phyloP scores from a whole-genome alignment of 352 stramenopile species.

The Globisporangium viniferum region DNA sequence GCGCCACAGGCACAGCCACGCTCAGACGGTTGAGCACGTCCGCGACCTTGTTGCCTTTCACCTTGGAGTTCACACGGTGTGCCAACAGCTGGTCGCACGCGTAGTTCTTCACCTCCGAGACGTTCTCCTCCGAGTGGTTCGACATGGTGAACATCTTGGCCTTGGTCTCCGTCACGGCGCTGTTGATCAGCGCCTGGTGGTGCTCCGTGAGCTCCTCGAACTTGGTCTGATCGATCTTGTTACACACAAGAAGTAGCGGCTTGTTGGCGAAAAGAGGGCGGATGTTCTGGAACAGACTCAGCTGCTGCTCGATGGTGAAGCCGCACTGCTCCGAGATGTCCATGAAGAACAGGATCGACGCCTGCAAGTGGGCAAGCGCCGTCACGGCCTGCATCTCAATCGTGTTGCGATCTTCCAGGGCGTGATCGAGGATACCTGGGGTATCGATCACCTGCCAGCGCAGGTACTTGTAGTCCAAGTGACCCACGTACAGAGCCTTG shows the following conservation, averaged over 20 bases:
- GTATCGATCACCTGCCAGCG: slow-evolving; percentile 99
- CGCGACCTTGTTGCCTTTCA: slow-evolving; percentile 94
- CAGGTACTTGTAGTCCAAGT: slow-evolving; percentile 99
- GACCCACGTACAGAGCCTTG: slow-evolving; percentile 99
- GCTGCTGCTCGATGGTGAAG: slow-evolving; percentile 98
- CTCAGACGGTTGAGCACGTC: slow-evolving; percentile 96
- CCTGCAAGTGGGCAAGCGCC: slow-evolving; percentile 98
- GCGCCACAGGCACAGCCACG: slow-evolving; percentile 92
- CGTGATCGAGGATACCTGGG: slow-evolving; percentile 98
- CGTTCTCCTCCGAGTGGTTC: slow-evolving; percentile 97
- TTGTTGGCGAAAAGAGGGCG: slow-evolving; percentile 99
- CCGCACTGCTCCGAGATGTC: slow-evolving; percentile 99
- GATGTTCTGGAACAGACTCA: slow-evolving; percentile 97
- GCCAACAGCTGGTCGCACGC: slow-evolving; percentile 96
- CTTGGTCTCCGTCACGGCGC: slow-evolving; percentile 64
- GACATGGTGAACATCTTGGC: slow-evolving; percentile 97
- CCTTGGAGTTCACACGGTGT: slow-evolving; percentile 93
- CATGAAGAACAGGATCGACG: slow-evolving; percentile 99
- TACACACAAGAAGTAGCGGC: slow-evolving; percentile 97
- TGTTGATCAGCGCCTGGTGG: slow-evolving; percentile 83
- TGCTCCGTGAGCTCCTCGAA: slow-evolving; percentile 87
- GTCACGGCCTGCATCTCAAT: slow-evolving; percentile 99
- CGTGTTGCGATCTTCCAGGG: slow-evolving; percentile 99
- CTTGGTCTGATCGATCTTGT: slow-evolving; percentile 98
- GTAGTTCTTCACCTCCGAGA: slow-evolving; percentile 93